phyloP scores from a whole-genome alignment of 2,329 filamentous ascomycete species.

The Endoconidiophora polonica region DNA sequence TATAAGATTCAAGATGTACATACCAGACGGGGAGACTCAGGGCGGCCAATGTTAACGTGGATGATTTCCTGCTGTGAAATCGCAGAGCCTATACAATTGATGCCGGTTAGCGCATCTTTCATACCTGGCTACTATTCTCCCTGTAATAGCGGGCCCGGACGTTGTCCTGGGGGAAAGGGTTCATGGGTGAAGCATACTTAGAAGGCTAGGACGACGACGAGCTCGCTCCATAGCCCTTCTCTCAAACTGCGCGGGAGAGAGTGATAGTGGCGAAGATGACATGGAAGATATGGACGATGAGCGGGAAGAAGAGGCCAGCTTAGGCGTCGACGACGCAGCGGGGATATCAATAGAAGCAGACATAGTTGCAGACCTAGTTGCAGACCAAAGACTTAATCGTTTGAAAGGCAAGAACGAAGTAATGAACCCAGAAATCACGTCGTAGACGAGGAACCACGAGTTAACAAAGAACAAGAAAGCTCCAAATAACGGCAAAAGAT shows the following conservation, averaged over 20 bases:
- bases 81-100: conserved; percentile 41
- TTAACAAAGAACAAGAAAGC: neutral
- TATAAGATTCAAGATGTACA: conserved; percentile 28
- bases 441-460: neutral
- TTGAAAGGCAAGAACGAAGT: neutral
- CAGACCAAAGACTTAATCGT: neutral
- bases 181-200: conserved; percentile 30
- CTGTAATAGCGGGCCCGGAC: too few species aligned
- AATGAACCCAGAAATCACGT: neutral
- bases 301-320: conserved; percentile 25
- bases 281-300: conserved; percentile 27
- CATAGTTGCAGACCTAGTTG: conserved; percentile 31
- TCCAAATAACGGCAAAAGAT: neutral
- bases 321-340: conserved; percentile 21
- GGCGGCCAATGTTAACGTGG: conserved; percentile 63
- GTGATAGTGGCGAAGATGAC: conserved; percentile 35
- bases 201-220: conserved; percentile 40
- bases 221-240: conserved; percentile 8
- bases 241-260: conserved; percentile 16
- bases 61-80: conserved; percentile 60
- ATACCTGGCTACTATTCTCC: neutral
- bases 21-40: conserved; percentile 54
- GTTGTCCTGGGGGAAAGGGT: neutral
- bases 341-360: conserved; percentile 58
- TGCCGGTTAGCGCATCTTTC: conserved; percentile 2